Evolutionary conservation across 2,329 filamentous ascomycete genomes (phyloP).

Genomic region (Lachnellula hyalina): DNA sequence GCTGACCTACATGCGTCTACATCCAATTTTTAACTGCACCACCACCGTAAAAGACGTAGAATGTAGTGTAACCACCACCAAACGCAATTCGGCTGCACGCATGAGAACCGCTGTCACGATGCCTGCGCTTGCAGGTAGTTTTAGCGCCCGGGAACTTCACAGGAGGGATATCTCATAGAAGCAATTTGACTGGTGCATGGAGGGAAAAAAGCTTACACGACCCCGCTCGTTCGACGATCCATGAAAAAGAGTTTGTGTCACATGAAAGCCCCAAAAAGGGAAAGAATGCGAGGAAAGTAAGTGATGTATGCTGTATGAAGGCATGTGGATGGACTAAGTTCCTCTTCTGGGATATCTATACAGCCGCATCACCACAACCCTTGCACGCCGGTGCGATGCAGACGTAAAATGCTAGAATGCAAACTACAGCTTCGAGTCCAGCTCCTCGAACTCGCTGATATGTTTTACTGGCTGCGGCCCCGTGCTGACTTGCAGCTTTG

Average conservation of each 20-base stretch:
- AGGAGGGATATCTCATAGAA: neutral
- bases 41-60: too few relatives aligned
- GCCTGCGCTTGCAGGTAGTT: too few relatives aligned
- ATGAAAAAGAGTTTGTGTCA: neutral
- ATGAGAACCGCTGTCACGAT: neutral
- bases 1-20: neutral
- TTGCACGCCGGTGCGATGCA: neutral
- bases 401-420: neutral
- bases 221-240: neutral
- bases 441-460: slow-evolving; percentile 79
- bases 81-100: neutral
- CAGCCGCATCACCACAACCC: neutral
- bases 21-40: too few relatives aligned
- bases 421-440: slow-evolving; percentile 69
- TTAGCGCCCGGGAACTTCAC: neutral
- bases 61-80: neutral
- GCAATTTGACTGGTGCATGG: neutral
- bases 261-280: neutral
- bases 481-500: slow-evolving; percentile 63
- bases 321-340: neutral
- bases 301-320: too few relatives aligned
- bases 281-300: too few relatives aligned
- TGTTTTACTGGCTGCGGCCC: slow-evolving; percentile 70
- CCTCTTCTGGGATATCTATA: neutral
- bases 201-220: neutral